These are phyloP conservation scores for Cutaneotrichosporon cutaneum DNA, from an alignment of 1,284 basidiomycete species.

Conservation along the genomic window DNA sequence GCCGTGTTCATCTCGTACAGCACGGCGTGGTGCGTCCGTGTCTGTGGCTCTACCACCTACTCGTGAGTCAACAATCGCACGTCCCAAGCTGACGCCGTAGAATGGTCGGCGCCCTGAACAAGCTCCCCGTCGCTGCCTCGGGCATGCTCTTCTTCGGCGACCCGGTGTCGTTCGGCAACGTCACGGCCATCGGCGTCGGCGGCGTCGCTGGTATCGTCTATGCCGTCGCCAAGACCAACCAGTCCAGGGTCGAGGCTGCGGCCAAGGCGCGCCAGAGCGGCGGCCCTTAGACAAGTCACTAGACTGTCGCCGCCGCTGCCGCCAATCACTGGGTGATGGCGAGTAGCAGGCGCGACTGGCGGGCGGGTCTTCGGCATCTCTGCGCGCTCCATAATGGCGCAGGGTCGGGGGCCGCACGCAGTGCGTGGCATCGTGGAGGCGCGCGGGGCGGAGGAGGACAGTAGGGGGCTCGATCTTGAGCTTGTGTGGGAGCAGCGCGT, in stretches of 20 bases:
- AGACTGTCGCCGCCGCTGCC: not conserved
- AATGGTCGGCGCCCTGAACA: slow-evolving; percentile 99
- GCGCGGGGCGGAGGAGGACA: not conserved
- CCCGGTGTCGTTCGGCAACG: slow-evolving; percentile 77
- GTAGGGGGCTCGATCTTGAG: not conserved
- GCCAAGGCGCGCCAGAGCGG: slow-evolving; percentile 36
- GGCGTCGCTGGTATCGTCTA: slow-evolving; percentile 90
- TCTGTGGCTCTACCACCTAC: slow-evolving; percentile 96
- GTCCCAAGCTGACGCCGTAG: slow-evolving; percentile 53
- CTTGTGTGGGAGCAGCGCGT: slow-evolving; percentile 1
- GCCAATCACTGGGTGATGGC: not conserved
- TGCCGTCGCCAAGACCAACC: slow-evolving; percentile 68
- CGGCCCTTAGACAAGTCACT: slow-evolving; percentile 9
- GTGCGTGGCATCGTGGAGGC: not conserved
- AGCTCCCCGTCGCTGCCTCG: slow-evolving; percentile 93
- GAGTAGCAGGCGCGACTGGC: not conserved
- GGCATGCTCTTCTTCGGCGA: slow-evolving; percentile 97
- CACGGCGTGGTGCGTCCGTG: slow-evolving; percentile 97
- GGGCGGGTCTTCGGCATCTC: not conserved
- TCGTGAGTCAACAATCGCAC: slow-evolving; percentile 55
- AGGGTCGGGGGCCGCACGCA: not conserved
- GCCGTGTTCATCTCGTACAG: slow-evolving; percentile 98
- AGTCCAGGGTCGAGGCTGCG: slow-evolving; percentile 46
- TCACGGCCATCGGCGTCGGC: slow-evolving; percentile 81
- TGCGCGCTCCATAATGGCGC: not conserved